A percentile compares a stretch with the other conserved stretches of the same genome.
Evolutionary conservation across 495 filamentous ascomycete genomes (phyloP).

Genomic region (Tirmania nivea): DNA sequence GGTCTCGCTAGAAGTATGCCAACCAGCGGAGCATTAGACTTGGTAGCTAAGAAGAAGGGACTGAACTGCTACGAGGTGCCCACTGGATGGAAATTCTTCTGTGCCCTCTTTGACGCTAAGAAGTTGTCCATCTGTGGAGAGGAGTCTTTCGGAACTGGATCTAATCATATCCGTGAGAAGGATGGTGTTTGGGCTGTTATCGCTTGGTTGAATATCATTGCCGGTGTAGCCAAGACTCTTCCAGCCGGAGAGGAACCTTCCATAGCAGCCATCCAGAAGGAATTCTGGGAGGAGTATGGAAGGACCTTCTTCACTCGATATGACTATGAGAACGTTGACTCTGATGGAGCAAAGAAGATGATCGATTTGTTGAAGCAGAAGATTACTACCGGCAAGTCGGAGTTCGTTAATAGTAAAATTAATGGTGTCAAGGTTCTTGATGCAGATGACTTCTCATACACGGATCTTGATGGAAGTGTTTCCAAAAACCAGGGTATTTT

Average conservation of each 20-base stretch:
- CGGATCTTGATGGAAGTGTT: slow-evolving; percentile 85
- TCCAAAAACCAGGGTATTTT: slow-evolving; percentile 91
- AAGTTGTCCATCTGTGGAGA: slow-evolving; percentile 98
- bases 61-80: slow-evolving; percentile 89
- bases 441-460: slow-evolving; percentile 92
- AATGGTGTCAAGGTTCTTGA: slow-evolving; percentile 57
- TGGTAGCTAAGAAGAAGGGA: slow-evolving; percentile 84
- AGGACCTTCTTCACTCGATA: slow-evolving; percentile 98
- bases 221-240: slow-evolving; percentile 67
- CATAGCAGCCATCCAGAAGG: slow-evolving; percentile 84
- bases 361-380: slow-evolving; percentile 52
- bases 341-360: slow-evolving; percentile 72
- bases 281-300: slow-evolving; percentile 93
- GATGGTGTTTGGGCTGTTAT: slow-evolving; percentile 94
- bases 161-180: slow-evolving; percentile 98
- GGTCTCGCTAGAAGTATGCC: slow-evolving; percentile 94
- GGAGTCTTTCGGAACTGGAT: slow-evolving; percentile 95
- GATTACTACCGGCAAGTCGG: slow-evolving; percentile 32
- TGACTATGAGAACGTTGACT: slow-evolving; percentile 89
- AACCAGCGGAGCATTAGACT: slow-evolving; percentile 81
- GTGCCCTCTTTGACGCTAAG: slow-evolving; percentile 85
- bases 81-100: slow-evolving; percentile 99
- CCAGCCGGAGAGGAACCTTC: slow-evolving; percentile 47
- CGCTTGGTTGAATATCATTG: slow-evolving; percentile 97
- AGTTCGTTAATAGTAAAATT: slow-evolving; percentile 62